These are phyloP conservation scores for Hypomyces rosellus DNA, from an alignment of 2,329 filamentous ascomycete genomes.

Conservation along the genomic window DNA sequence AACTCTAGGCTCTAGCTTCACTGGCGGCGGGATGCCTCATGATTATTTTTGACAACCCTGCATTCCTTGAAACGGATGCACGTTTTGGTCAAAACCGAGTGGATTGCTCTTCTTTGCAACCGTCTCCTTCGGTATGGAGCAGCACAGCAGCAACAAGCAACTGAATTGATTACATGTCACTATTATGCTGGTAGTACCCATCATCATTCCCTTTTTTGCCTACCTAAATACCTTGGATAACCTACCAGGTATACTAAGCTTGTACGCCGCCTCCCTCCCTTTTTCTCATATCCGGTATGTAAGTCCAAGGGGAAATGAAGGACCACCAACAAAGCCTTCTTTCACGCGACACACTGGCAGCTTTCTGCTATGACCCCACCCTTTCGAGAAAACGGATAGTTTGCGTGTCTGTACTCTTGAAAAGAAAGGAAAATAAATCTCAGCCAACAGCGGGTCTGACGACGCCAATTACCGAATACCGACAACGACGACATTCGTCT, in stretches of 20 bases:
- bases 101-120: background rate
- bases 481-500: conserved; percentile 5
- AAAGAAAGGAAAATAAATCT: conserved; percentile 6
- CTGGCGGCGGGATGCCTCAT: conserved; percentile 3
- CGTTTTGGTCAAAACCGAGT: no score
- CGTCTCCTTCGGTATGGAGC: background rate
- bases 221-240: no score
- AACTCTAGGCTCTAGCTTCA: background rate
- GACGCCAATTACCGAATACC: conserved; percentile 10
- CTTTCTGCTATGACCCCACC: no score
- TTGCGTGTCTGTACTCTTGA: background rate
- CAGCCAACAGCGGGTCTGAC: conserved; percentile 3
- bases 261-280: no score
- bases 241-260: no score
- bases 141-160: background rate
- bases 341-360: no score
- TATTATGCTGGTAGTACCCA: no score
- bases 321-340: no score
- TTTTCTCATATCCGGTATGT: no score
- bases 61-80: no score
- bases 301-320: no score
- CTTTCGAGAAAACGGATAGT: background rate
- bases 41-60: background rate
- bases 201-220: no score
- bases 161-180: background rate